Conservation (phyloP, 1,139 yeast species). For the Blastobotrys illinoisensis region DNA sequence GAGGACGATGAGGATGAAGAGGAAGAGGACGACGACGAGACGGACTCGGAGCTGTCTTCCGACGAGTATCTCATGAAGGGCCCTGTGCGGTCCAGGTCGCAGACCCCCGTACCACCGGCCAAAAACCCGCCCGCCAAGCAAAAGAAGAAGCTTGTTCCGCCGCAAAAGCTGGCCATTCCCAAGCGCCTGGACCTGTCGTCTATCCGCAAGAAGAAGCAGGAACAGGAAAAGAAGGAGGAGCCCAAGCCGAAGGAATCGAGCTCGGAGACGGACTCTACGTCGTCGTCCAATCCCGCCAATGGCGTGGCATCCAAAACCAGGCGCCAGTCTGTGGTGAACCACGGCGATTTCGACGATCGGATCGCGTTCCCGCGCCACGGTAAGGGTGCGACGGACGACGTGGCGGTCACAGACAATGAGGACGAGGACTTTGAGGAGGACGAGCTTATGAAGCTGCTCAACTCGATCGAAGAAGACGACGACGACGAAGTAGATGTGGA, state of each 20-base stretch:
- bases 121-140: conserved; percentile 2
- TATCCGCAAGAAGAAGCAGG: conserved; percentile 14
- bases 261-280: conserved; percentile 1
- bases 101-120: not conserved
- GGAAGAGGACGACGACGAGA: conserved; percentile 13
- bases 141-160: conserved; percentile 10
- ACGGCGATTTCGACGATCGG: conserved; percentile 18
- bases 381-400: not conserved
- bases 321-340: conserved; percentile 14
- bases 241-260: not conserved
- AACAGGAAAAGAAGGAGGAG: conserved; percentile 1
- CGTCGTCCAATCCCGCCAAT: conserved; percentile 1
- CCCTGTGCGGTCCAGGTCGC: not conserved
- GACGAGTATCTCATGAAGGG: conserved; percentile 15
- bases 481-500: conserved; percentile 26
- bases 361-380: conserved; percentile 12
- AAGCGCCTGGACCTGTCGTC: conserved; percentile 23
- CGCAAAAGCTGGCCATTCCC: conserved; percentile 18
- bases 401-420: conserved; percentile 1
- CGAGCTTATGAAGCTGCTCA: conserved; percentile 21
- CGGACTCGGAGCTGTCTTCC: conserved; percentile 12
- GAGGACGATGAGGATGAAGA: conserved; percentile 7
- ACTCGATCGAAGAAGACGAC: conserved; percentile 22
- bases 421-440: conserved; percentile 25
- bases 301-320: not conserved